Conservation (phyloP, 176 grass and related monocot species). For the Phoenix dactylifera region DNA sequence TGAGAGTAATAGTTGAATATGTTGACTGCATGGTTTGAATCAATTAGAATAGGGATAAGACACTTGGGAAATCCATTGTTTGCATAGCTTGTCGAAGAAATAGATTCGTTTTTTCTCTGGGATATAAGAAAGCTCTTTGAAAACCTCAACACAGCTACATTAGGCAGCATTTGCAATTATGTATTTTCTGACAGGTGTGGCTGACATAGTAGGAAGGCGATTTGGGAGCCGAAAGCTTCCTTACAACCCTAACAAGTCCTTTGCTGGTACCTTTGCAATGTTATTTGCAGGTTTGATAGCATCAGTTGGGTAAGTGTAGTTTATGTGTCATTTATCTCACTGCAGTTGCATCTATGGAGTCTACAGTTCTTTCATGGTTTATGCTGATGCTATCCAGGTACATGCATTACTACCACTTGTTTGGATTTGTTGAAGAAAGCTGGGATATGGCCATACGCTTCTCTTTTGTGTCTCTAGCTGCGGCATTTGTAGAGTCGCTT, state of each 20-base stretch:
- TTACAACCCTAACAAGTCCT: constrained; percentile 69
- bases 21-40: too few relatives aligned
- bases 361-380: neutral
- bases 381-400: constrained; percentile 21
- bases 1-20: too few relatives aligned
- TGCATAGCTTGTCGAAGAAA: too few relatives aligned
- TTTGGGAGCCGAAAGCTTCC: constrained; percentile 55
- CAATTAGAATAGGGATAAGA: too few relatives aligned
- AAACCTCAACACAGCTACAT: too few relatives aligned
- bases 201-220: constrained; percentile 72
- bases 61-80: too few relatives aligned
- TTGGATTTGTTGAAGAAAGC: constrained; percentile 55
- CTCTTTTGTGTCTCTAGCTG: constrained; percentile 34
- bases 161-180: too few relatives aligned
- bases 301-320: constrained; percentile 44
- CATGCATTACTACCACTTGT: constrained; percentile 68
- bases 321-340: neutral
- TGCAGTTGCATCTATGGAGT: neutral
- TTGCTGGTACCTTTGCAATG: constrained; percentile 51
- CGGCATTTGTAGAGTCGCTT: constrained; percentile 53
- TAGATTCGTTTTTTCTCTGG: too few relatives aligned
- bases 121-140: too few relatives aligned
- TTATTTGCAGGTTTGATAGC: constrained; percentile 48
- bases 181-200: constrained; percentile 38
- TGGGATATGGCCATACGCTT: constrained; percentile 41